A percentile compares a stretch with the other conserved stretches of the same genome.
These are phyloP conservation scores for Sinapis alba DNA, from an alignment of 441 rosid genomes.

Conservation along the genomic window DNA sequence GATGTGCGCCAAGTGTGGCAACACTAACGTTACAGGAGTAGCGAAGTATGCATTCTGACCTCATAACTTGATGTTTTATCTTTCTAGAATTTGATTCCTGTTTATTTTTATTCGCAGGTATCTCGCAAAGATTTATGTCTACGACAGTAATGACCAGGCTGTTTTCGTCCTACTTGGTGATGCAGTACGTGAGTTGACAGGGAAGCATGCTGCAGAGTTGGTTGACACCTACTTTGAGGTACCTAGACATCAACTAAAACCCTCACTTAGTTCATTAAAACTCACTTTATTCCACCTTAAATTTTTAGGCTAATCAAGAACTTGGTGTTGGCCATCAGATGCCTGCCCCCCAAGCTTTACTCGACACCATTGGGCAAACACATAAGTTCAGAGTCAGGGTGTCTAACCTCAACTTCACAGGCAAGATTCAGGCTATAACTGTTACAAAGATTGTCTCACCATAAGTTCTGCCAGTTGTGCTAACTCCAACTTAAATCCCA, in stretches of 20 bases:
- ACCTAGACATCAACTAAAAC: background rate
- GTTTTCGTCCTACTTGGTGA: background rate
- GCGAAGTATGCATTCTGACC: background rate
- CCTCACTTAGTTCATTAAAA: background rate
- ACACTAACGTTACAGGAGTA: background rate
- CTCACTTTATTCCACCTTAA: too few relatives aligned
- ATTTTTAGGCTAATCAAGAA: too few relatives aligned
- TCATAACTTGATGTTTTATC: background rate
- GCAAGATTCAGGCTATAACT: too few relatives aligned
- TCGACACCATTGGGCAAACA: too few relatives aligned
- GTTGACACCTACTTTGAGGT: background rate
- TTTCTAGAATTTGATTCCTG: background rate
- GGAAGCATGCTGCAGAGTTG: background rate
- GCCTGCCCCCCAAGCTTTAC: too few relatives aligned
- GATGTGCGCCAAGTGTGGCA: background rate
- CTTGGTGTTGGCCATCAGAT: too few relatives aligned
- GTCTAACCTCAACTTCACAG: too few relatives aligned
- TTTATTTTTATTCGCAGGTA: background rate
- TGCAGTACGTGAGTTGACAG: background rate
- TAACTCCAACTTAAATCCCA: too few relatives aligned
- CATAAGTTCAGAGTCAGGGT: too few relatives aligned
- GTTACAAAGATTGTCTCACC: too few relatives aligned
- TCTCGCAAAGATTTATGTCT: background rate
- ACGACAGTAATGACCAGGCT: background rate
- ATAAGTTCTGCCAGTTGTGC: too few relatives aligned